Percentiles rank a stretch among this genome's conserved stretches.
Conservation (phyloP, 148 eudicot species). For the Vaccinium myrtillus region DNA sequence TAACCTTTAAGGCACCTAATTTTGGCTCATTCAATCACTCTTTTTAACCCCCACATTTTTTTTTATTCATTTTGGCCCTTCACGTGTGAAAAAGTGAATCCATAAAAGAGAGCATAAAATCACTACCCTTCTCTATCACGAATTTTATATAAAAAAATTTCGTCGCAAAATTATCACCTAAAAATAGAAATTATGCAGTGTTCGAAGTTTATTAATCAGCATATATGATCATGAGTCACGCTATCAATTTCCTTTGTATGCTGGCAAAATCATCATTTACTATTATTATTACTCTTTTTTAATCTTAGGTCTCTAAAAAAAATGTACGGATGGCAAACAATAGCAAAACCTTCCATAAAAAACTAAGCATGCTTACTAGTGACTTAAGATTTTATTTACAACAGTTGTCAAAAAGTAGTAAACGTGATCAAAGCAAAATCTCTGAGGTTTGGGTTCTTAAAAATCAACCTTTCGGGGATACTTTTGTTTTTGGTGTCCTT, state of each 20-base stretch:
- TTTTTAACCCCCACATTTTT: too few relatives aligned
- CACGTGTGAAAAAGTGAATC: too few relatives aligned
- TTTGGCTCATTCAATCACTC: too few relatives aligned
- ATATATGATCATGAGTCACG: not conserved
- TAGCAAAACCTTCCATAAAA: not conserved
- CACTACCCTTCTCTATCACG: too few relatives aligned
- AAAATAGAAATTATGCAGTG: too few relatives aligned
- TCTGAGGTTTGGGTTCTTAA: not conserved
- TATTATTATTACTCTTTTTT: not conserved
- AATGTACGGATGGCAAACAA: not conserved
- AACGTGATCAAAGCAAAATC: not conserved
- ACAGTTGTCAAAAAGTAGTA: not conserved
- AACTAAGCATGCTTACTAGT: not conserved
- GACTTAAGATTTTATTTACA: not conserved
- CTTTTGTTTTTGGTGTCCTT: not conserved
- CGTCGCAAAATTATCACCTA: too few relatives aligned
- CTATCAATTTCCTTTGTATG: not conserved
- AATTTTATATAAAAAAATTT: too few relatives aligned
- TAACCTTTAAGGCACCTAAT: too few relatives aligned
- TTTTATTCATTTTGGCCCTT: too few relatives aligned
- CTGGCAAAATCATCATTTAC: not conserved
- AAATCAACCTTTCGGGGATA: not conserved
- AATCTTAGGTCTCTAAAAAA: not conserved
- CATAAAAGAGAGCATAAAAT: too few relatives aligned
- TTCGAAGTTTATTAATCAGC: not conserved